phyloP scores from a whole-genome alignment of 1,139 yeast genomes.

The Suhomyces panamericanus region DNA sequence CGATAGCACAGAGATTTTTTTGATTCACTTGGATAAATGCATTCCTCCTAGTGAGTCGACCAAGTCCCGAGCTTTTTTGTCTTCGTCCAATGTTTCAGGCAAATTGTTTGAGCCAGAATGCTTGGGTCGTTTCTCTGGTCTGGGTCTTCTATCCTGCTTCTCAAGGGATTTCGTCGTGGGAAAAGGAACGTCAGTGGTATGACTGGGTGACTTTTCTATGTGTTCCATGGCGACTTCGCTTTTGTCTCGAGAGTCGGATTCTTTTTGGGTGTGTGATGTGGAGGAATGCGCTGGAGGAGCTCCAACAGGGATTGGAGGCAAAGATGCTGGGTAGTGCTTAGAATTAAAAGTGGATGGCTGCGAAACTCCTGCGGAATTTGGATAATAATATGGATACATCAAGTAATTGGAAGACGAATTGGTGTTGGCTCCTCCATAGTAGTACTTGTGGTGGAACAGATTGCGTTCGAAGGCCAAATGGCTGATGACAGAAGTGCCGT shows the following conservation, averaged over 20 bases:
- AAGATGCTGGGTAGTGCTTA: background rate
- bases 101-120: background rate
- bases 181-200: no score
- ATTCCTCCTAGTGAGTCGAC: conserved; percentile 24
- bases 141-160: background rate
- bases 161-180: no score
- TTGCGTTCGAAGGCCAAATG: conserved; percentile 38
- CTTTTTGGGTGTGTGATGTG: background rate
- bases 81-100: conserved; percentile 20
- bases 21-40: background rate
- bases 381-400: conserved; percentile 7
- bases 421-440: conserved; percentile 23
- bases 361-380: background rate
- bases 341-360: background rate
- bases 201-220: no score
- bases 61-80: conserved; percentile 33
- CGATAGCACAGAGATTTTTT: background rate
- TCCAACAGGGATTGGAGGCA: conserved; percentile 1
- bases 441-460: conserved; percentile 36
- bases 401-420: conserved; percentile 3
- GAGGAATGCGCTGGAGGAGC: background rate
- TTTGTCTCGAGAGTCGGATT: no score
- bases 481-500: conserved; percentile 15
- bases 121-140: background rate
- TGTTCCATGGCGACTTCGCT: no score